These are phyloP conservation scores for Pterocarpus santalinus DNA, from an alignment of 306 rosid species.

Conservation along the genomic window DNA sequence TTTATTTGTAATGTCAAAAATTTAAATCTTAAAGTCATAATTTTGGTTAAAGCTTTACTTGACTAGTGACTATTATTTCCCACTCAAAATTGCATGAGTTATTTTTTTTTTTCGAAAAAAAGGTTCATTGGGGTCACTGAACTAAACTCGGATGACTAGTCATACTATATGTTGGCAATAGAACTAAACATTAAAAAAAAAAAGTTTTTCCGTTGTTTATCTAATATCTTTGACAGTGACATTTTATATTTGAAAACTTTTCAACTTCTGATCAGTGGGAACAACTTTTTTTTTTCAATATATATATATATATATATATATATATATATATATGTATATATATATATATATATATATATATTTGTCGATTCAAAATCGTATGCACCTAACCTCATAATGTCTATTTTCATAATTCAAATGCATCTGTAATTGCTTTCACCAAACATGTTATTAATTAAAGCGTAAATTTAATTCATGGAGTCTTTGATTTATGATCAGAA, in stretches of 20 bases:
- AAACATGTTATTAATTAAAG: slow-evolving; percentile 25
- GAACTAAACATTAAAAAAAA: background rate
- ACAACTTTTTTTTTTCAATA: background rate
- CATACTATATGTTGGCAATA: background rate
- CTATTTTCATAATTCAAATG: slow-evolving; percentile 34
- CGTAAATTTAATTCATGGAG: background rate
- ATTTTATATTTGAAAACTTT: background rate
- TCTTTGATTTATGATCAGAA: slow-evolving; percentile 7
- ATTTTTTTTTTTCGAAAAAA: too few relatives aligned
- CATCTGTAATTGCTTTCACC: slow-evolving; percentile 36
- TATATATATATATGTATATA: too few relatives aligned
- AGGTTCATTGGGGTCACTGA: background rate
- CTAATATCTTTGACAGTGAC: slow-evolving; percentile 24
- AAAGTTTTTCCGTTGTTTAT: background rate
- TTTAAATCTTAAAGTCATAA: too few relatives aligned
- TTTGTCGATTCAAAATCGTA: background rate
- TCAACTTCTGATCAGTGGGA: slow-evolving; percentile 2
- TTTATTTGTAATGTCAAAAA: too few relatives aligned
- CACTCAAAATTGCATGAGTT: too few relatives aligned
- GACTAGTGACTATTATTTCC: too few relatives aligned
- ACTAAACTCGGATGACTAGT: background rate
- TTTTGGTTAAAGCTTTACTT: too few relatives aligned
- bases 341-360: background rate
- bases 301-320: background rate
- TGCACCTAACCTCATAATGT: slow-evolving; percentile 25